Evolutionary conservation across 176 grass and related monocot genomes (phyloP).

Genomic region (Guadua angustifolia): DNA sequence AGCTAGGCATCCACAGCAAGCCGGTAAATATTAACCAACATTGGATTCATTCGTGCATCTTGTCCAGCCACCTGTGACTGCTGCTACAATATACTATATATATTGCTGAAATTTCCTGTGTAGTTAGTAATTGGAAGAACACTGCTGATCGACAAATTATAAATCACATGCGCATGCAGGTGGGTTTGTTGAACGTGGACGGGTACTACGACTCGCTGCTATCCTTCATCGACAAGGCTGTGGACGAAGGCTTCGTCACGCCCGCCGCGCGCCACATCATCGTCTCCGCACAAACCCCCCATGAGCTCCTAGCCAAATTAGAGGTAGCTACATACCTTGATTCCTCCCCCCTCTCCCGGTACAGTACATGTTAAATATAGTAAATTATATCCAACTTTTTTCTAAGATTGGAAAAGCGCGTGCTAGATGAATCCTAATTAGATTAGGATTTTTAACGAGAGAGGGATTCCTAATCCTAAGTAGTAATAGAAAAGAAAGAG

Average conservation of each 20-base stretch:
- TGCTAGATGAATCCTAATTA: no score
- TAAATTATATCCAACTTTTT: no score
- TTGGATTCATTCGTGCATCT: not conserved
- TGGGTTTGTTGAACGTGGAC: slow-evolving; percentile 71
- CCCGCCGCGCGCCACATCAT: slow-evolving; percentile 49
- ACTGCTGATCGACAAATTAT: no score
- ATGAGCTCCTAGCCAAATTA: slow-evolving; percentile 36
- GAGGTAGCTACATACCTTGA: not conserved
- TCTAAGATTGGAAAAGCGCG: no score
- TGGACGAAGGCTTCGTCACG: slow-evolving; percentile 64
- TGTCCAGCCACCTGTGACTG: not conserved
- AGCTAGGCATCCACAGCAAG: not conserved
- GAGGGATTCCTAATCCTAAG: no score
- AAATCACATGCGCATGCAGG: not conserved
- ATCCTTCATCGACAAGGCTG: slow-evolving; percentile 60
- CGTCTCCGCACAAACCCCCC: slow-evolving; percentile 26
- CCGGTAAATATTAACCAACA: not conserved
- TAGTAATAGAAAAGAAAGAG: no score
- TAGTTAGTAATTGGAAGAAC: no score
- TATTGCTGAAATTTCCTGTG: not conserved
- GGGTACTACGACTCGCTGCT: slow-evolving; percentile 74
- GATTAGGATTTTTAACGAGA: no score
- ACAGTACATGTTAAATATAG: no score
- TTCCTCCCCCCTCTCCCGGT: no score
- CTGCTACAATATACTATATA: not conserved